Conservation (phyloP, 2,329 filamentous ascomycete species). For the Colletotrichum higginsianum region DNA sequence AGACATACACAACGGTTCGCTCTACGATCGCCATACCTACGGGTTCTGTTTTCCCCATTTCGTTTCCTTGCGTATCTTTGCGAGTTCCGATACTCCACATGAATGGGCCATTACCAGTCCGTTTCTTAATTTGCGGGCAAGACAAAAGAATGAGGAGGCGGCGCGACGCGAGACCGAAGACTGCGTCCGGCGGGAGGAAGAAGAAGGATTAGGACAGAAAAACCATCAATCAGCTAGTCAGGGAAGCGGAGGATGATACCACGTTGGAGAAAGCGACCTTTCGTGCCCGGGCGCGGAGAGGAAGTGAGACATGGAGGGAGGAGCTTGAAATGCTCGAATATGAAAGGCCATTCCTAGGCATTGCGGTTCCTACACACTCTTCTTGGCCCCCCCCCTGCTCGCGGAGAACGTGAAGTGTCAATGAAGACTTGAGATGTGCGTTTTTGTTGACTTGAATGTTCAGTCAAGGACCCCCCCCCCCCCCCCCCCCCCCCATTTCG, state of each 20-base stretch:
- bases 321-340: conserved; percentile 40
- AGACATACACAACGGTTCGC: conserved; percentile 17
- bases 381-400: background rate
- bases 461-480: background rate
- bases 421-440: background rate
- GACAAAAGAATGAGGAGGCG: conserved; percentile 15
- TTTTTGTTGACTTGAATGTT: background rate
- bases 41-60: background rate
- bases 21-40: conserved; percentile 33
- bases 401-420: background rate
- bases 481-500: background rate
- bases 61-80: background rate
- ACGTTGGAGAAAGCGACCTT: conserved; percentile 22
- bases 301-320: conserved; percentile 6
- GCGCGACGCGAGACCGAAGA: background rate
- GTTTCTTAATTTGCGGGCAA: conserved; percentile 19
- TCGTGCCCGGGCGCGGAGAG: background rate
- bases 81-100: conserved; percentile 10
- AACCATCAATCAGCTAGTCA: background rate
- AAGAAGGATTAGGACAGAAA: conserved; percentile 1
- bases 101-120: background rate
- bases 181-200: background rate
- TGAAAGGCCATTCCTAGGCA: conserved; percentile 40
- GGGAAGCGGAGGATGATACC: conserved; percentile 40
- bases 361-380: background rate